Evolutionary conservation across 1,284 basidiomycete species (phyloP), one percentile per base, ranked within the genome.

Genomic region (Chiua sp.): DNA sequence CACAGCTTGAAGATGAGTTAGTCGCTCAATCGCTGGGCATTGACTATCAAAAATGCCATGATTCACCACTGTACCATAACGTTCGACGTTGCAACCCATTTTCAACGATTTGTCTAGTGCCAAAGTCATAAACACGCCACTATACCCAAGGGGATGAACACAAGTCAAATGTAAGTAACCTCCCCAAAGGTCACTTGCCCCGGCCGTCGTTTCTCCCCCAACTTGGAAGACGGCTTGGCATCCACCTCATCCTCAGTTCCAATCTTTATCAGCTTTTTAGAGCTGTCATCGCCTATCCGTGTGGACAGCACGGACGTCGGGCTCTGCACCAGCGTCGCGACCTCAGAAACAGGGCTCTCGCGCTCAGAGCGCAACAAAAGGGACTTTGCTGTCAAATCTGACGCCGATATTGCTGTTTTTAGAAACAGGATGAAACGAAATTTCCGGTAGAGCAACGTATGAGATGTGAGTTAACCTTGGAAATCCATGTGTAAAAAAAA

Each of bases 361-460:
- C 23, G 47, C 20, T 57, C 57, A 23, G 47, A 10, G 22, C 13
- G 32, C 13, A 59, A 58, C 47, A 59, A 46, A 22, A 57, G 60
- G 20, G 60, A 47, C 10, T 46, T 62, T 20, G 15, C 4, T 35
- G 37, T 26, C 18, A 23, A 47, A 4, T n/a, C n/a, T n/a, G n/a
- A n/a, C n/a, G 28, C n/a, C 12, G 30, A 32, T 32, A 32, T 32
- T 10, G 30, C 30, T 32, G 30, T 32, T 32, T 32, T n/a, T n/a
- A n/a, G n/a, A n/a, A n/a, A 32, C 4, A 32, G 30, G 30, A 32
- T 32, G 10, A 10, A 32, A 32, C 10, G 30, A 32, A 32, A 32
- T 32, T n/a, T n/a, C n/a, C n/a, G n/a, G n/a, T n/a, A n/a, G n/a
- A n/a, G n/a, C n/a, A n/a, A 32, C 30, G 30, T n/a, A 20, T 58